Conservation (phyloP, 2,329 filamentous ascomycete genomes). For the Fulvia fulva region DNA sequence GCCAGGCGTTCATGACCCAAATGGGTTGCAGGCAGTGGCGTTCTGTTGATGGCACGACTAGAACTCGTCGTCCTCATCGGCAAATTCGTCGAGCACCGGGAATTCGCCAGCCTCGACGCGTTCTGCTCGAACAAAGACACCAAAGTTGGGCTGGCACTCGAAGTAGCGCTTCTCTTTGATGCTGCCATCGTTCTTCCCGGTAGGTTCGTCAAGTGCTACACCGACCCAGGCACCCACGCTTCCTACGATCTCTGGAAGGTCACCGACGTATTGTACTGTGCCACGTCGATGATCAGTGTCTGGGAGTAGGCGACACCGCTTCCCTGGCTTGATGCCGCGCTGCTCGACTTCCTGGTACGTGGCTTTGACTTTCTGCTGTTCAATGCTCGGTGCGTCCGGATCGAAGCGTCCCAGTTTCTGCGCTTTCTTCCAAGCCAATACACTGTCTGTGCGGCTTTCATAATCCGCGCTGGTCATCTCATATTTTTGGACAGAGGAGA, state of each 20-base stretch:
- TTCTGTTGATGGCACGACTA: too few species aligned
- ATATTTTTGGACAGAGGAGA: slow-evolving; percentile 81
- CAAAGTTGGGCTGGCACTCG: slow-evolving; percentile 63
- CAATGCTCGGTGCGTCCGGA: slow-evolving; percentile 70
- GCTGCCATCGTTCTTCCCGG: slow-evolving; percentile 77
- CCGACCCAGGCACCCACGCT: slow-evolving; percentile 66
- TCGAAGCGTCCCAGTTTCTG: slow-evolving; percentile 96
- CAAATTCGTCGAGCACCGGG: slow-evolving; percentile 61
- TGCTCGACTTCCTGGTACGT: slow-evolving; percentile 66
- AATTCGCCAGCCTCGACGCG: slow-evolving; percentile 73
- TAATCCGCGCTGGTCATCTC: slow-evolving; percentile 83
- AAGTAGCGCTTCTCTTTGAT: slow-evolving; percentile 66
- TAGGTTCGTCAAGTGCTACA: slow-evolving; percentile 69
- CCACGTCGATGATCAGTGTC: slow-evolving; percentile 67
- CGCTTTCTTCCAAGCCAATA: slow-evolving; percentile 92
- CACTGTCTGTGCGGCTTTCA: slow-evolving; percentile 78
- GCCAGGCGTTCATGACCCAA: background rate
- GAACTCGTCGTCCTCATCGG: slow-evolving; percentile 73
- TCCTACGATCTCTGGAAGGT: slow-evolving; percentile 66
- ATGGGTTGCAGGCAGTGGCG: background rate
- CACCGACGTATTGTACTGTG: slow-evolving; percentile 66
- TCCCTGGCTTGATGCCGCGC: slow-evolving; percentile 49
- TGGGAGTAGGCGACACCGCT: slow-evolving; percentile 47
- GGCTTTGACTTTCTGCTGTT: slow-evolving; percentile 67
- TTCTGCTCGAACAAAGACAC: slow-evolving; percentile 75